Conservation (phyloP, 2,329 filamentous ascomycete species). For the Ceratocystis destructans region DNA sequence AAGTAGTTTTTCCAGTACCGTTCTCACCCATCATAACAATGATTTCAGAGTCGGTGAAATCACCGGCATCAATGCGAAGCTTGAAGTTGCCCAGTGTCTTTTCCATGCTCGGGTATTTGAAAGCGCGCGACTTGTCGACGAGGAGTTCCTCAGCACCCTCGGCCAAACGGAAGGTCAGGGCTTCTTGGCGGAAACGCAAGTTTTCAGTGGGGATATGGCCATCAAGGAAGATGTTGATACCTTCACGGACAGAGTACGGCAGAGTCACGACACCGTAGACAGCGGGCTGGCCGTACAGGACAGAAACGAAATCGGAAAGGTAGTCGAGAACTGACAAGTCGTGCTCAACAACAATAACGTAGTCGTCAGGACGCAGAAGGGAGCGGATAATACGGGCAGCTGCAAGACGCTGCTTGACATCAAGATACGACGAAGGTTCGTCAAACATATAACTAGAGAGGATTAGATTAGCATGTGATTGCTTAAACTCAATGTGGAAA, state of each 20-base stretch:
- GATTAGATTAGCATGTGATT: slow-evolving; percentile 12
- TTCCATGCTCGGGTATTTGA: slow-evolving; percentile 78
- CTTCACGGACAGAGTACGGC: slow-evolving; percentile 90
- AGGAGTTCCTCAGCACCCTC: slow-evolving; percentile 83
- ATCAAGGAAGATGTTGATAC: slow-evolving; percentile 98
- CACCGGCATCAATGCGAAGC: slow-evolving; percentile 64
- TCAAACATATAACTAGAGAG: slow-evolving; percentile 84
- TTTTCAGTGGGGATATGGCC: slow-evolving; percentile 98
- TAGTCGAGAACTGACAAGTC: slow-evolving; percentile 97
- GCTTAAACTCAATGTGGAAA: slow-evolving; percentile 20
- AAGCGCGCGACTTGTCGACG: slow-evolving; percentile 69
- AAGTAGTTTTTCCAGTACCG: slow-evolving; percentile 97
- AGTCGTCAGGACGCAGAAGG: slow-evolving; percentile 75
- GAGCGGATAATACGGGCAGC: slow-evolving; percentile 87
- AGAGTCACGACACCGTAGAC: slow-evolving; percentile 97
- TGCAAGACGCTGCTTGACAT: slow-evolving; percentile 96
- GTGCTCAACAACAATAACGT: slow-evolving; percentile 98
- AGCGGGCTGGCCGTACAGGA: slow-evolving; percentile 88
- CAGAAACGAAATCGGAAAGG: slow-evolving; percentile 95
- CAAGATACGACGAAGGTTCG: slow-evolving; percentile 94
- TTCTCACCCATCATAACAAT: slow-evolving; percentile 99
- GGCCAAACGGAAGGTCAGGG: slow-evolving; percentile 83
- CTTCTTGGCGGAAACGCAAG: slow-evolving; percentile 93
- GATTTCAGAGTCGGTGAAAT: slow-evolving; percentile 96
- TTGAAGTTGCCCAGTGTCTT: slow-evolving; percentile 87